Evolutionary conservation across 2,329 filamentous ascomycete genomes (phyloP), one percentile per base, ranked within the genome.

Genomic region (Ilyonectria destructans): DNA sequence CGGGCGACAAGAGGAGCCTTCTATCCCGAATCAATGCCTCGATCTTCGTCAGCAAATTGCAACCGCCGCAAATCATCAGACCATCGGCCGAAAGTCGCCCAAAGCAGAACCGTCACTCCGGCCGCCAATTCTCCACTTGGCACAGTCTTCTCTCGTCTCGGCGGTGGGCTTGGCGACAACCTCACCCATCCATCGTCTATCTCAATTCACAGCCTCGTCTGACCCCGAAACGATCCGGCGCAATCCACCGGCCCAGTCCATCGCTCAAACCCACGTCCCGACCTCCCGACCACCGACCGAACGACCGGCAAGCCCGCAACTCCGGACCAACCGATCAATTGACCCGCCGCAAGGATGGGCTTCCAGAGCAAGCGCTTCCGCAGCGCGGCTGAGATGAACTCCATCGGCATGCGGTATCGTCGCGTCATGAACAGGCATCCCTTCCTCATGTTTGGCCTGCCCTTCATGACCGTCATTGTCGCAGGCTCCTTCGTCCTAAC

Each of bases 401-500:
- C 88, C 12, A 83, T 97, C 74, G 93, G 93, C 58, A 88, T 91
- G 65, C 86, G 86, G 69, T 99, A 99, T 85, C 93, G 96, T 65
- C 85, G 88, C 35, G 82, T 89, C 67, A 89, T 99, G 74, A 86
- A 89, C 66, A 91, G 88, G 77, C 94, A 93, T 76, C 97, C 96
- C 1, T 99, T 99, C 81, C 85, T 95, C 31, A 89, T 97, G 70
- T 99, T 99, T 80, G 97, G 97, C 2, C 87, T 99, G 4, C 97
- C 96, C 1, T 99, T 99, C 82, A 89, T 99, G 73, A 85, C 89
- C 64, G 91, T 97, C 66, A 97, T 99, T 78, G 90, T 99, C 29
- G 94, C 92, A 2, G 96, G 95, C 1, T 97, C 94, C 3, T 99
- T 99, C 82, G 93, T 97, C 75, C 88, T 99, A 56, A 98, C 96